These are phyloP conservation scores for Hymenoscyphus scutula DNA, from an alignment of 2,329 filamentous ascomycete species.

Conservation along the genomic window DNA sequence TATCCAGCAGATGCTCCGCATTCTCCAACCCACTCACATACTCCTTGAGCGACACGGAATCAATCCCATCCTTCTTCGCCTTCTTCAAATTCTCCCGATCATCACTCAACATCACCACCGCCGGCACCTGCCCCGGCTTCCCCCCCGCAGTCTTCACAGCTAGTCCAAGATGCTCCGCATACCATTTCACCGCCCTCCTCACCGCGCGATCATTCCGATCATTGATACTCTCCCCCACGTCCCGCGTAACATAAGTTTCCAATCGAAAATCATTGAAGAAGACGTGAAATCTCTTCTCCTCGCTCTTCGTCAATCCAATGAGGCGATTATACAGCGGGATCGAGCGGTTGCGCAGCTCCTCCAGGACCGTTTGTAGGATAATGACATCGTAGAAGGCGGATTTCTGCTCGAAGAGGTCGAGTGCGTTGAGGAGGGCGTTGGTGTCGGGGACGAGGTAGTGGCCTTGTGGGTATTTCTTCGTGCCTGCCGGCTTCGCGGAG, in stretches of 20 bases:
- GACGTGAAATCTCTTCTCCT: constrained; percentile 96
- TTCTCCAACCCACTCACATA: constrained; percentile 86
- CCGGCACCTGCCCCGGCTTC: constrained; percentile 58
- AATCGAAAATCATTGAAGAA: constrained; percentile 98
- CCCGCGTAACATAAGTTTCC: constrained; percentile 80
- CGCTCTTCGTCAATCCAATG: constrained; percentile 85
- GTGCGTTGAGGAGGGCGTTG: constrained; percentile 90
- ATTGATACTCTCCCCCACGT: constrained; percentile 82
- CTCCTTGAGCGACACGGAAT: constrained; percentile 64
- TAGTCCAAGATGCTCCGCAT: constrained; percentile 72
- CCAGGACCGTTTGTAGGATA: constrained; percentile 90
- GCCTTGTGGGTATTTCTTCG: constrained; percentile 76
- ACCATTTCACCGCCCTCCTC: constrained; percentile 84
- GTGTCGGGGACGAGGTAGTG: constrained; percentile 96
- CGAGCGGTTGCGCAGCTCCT: constrained; percentile 92
- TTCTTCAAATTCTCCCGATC: constrained; percentile 85
- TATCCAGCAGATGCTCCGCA: constrained; percentile 81
- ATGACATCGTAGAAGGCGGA: constrained; percentile 95
- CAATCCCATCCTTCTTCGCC: constrained; percentile 71
- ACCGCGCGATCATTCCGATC: constrained; percentile 95
- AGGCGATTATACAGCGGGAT: constrained; percentile 93
- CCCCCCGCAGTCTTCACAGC: constrained; percentile 53
- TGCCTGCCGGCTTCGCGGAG: constrained; percentile 82
- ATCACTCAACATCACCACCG: constrained; percentile 90
- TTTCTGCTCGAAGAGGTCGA: constrained; percentile 94